Conservation (phyloP, 495 filamentous ascomycete species). For the Talaromyces proteolyticus region DNA sequence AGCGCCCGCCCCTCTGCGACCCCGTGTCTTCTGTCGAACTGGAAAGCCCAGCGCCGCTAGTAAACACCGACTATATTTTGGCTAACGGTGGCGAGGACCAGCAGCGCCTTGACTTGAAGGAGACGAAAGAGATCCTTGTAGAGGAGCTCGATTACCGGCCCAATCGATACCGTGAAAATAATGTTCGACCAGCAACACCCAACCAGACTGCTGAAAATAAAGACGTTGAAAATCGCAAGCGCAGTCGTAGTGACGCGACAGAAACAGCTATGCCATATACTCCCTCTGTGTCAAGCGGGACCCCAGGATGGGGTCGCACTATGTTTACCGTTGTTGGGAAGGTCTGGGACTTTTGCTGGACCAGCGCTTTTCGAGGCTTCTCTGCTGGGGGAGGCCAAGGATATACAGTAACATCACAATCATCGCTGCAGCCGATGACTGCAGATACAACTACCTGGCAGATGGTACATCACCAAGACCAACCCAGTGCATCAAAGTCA, state of each 20-base stretch:
- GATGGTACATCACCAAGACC: conserved; percentile 14
- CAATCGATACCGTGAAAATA: conserved; percentile 38
- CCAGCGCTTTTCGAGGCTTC: conserved; percentile 71
- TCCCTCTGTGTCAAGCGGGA: conserved; percentile 9
- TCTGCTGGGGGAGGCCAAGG: conserved; percentile 75
- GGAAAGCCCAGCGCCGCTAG: conserved; percentile 38
- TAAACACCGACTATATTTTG: conserved; percentile 51
- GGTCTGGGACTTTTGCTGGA: conserved; percentile 76
- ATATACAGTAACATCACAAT: conserved; percentile 42
- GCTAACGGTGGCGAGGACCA: conserved; percentile 59
- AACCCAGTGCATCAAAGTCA: conserved; percentile 1
- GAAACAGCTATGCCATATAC: conserved; percentile 15
- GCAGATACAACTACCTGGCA: conserved; percentile 23
- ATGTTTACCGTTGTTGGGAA: conserved; percentile 63
- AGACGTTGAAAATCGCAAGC: conserved; percentile 28
- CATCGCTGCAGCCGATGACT: conserved; percentile 6
- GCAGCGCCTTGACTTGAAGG: not conserved
- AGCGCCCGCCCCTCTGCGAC: conserved; percentile 17
- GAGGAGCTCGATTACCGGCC: conserved; percentile 39
- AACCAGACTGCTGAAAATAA: conserved; percentile 18
- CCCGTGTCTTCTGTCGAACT: conserved; percentile 11
- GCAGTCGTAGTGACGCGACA: conserved; percentile 31
- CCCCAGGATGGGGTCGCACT: conserved; percentile 34
- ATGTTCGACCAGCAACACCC: conserved; percentile 18
- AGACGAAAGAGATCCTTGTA: conserved; percentile 27